phyloP scores from a whole-genome alignment of 495 filamentous ascomycete genomes.

The Xylaria nigripes region DNA sequence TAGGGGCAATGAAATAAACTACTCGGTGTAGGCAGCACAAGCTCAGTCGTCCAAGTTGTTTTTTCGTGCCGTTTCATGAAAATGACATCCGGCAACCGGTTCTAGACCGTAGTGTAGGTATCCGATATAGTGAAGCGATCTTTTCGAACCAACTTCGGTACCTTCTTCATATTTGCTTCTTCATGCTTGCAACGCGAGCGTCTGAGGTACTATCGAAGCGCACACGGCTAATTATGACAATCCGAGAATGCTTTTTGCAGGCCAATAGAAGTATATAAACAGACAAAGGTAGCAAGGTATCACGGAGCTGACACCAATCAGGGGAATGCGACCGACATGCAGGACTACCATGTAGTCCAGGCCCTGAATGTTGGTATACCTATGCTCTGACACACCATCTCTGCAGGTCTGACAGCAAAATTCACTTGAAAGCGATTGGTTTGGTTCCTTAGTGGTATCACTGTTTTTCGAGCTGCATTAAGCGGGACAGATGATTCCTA shows the following conservation, averaged over 20 bases:
- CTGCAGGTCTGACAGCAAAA: neutral
- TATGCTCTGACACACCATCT: neutral
- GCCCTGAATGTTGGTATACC: neutral
- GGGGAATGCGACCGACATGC: neutral
- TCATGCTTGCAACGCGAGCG: too few species aligned
- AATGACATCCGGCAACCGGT: neutral
- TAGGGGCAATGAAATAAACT: neutral
- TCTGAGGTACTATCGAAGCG: too few species aligned
- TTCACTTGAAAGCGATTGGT: neutral
- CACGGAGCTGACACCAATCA: neutral
- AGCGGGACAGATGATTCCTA: neutral
- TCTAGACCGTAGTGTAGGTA: neutral
- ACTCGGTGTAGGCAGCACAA: too few species aligned
- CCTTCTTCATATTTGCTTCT: neutral
- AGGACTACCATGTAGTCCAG: too few species aligned
- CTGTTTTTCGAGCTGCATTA: neutral
- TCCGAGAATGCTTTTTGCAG: neutral
- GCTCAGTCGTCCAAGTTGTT: too few species aligned
- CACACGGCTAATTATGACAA: neutral
- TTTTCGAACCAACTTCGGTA: neutral
- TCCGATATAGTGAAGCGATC: neutral
- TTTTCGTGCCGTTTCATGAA: neutral
- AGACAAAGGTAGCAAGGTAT: neutral
- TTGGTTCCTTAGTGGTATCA: too few species aligned
- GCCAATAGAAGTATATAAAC: neutral